Conservation (phyloP, 2,329 filamentous ascomycete genomes). For the Clathrospora elynae region DNA sequence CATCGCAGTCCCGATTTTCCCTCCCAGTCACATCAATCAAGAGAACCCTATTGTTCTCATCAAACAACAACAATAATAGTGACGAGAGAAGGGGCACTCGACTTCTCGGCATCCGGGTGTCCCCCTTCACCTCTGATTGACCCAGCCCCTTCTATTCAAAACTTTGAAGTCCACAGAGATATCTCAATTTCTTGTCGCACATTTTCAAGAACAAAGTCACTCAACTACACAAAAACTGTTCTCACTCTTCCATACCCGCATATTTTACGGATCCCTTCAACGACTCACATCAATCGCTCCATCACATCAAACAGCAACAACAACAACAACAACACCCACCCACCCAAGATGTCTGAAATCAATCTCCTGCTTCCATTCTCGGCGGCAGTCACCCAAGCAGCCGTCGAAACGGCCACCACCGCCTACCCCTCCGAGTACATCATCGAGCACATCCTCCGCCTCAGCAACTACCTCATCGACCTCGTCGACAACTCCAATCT, state of each 20-base stretch:
- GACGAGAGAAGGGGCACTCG: constrained; percentile 11
- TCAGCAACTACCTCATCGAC: constrained; percentile 20
- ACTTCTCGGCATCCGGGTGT: constrained; percentile 7
- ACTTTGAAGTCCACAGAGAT: constrained; percentile 1
- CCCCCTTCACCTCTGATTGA: constrained; percentile 19
- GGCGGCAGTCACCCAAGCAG: constrained; percentile 21
- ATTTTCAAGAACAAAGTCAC: neutral
- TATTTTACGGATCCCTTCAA: too few relatives aligned
- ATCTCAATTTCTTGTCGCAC: neutral
- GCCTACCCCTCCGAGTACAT: constrained; percentile 19
- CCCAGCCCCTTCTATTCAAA: constrained; percentile 16
- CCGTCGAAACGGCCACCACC: constrained; percentile 11
- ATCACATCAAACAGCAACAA: neutral
- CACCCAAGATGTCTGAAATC: constrained; percentile 9
- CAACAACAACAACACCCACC: neutral
- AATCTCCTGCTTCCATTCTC: constrained; percentile 17
- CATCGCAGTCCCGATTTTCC: neutral
- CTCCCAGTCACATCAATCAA: neutral
- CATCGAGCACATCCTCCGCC: constrained; percentile 25
- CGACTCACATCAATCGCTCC: too few relatives aligned
- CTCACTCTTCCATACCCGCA: neutral
- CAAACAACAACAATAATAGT: constrained; percentile 13
- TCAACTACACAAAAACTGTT: neutral
- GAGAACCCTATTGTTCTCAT: constrained; percentile 1
- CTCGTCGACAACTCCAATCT: constrained; percentile 16